These are phyloP conservation scores for Syncephalastrum sp. DNA, from an alignment of 371 early-diverging fungal genomes.

Conservation along the genomic window DNA sequence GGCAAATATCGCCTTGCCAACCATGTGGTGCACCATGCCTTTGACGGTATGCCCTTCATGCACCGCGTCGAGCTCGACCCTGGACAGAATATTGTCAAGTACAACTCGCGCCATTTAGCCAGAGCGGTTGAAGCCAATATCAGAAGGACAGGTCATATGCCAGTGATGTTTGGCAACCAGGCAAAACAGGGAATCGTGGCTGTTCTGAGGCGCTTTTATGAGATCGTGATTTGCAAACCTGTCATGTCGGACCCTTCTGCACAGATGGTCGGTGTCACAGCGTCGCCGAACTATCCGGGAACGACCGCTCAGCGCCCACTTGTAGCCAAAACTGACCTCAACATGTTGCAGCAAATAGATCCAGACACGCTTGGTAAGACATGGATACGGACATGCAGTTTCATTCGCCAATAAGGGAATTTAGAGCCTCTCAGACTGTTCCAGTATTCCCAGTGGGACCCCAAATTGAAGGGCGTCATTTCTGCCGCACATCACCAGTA, in stretches of 20 bases:
- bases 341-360: constrained; percentile 58
- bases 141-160: too few relatives aligned
- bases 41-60: constrained; percentile 46
- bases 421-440: constrained; percentile 49
- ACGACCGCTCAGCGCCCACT: constrained; percentile 15
- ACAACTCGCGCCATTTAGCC: constrained; percentile 34
- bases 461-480: constrained; percentile 41
- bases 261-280: constrained; percentile 51
- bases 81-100: constrained; percentile 16
- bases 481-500: constrained; percentile 59
- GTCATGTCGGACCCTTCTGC: constrained; percentile 1
- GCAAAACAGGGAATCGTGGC: too few relatives aligned
- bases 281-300: constrained; percentile 52
- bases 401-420: not conserved
- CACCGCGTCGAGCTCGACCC: constrained; percentile 39
- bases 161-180: too few relatives aligned
- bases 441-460: constrained; percentile 47
- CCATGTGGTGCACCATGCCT: constrained; percentile 37
- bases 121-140: constrained; percentile 12
- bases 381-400: not conserved
- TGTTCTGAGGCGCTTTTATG: too few relatives aligned
- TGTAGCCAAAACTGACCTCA: constrained; percentile 60
- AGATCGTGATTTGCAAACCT: too few relatives aligned
- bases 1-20: constrained; percentile 36
- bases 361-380: constrained; percentile 54